Evolutionary conservation across 1,139 yeast species (phyloP).

Genomic region (Blastobotrys ciferrii): DNA sequence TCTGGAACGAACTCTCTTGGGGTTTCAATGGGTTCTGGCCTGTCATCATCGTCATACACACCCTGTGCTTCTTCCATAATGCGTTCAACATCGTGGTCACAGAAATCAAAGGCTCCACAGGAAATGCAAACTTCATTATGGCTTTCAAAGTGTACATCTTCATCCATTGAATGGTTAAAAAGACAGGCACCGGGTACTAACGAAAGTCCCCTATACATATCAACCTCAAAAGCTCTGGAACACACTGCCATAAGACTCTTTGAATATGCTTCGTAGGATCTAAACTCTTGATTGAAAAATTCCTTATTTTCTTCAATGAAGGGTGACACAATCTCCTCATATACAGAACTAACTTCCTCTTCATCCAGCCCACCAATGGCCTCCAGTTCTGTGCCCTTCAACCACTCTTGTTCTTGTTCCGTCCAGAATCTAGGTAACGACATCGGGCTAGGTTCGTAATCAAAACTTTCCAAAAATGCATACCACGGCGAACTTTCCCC

Average conservation of each 20-base stretch:
- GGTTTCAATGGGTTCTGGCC: conserved; percentile 22
- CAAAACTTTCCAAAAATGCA: conserved; percentile 58
- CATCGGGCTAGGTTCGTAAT: conserved; percentile 30
- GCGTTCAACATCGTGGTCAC: conserved; percentile 33
- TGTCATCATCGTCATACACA: conserved; percentile 23
- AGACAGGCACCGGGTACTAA: conserved; percentile 90
- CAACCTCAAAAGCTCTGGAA: conserved; percentile 79
- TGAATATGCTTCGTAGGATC: conserved; percentile 33
- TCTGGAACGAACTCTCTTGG: conserved; percentile 9
- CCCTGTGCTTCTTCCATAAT: conserved; percentile 27
- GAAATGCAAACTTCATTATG: conserved; percentile 64
- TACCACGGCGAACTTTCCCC: conserved; percentile 73
- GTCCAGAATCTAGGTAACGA: conserved; percentile 59
- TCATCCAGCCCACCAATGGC: conserved; percentile 60
- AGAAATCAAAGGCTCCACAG: conserved; percentile 61
- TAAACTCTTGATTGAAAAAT: conserved; percentile 23
- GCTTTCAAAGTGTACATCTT: conserved; percentile 72
- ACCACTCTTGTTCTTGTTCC: conserved; percentile 44
- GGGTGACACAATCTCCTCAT: conserved; percentile 41
- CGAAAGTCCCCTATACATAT: conserved; percentile 67
- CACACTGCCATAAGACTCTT: conserved; percentile 48
- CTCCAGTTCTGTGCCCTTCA: conserved; percentile 69
- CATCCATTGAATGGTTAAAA: conserved; percentile 65
- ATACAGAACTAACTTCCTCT: conserved; percentile 56
- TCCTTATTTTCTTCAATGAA: conserved; percentile 30